Conservation (phyloP, 768 basidiomycete species). For the Rhizopogon roseolus region DNA sequence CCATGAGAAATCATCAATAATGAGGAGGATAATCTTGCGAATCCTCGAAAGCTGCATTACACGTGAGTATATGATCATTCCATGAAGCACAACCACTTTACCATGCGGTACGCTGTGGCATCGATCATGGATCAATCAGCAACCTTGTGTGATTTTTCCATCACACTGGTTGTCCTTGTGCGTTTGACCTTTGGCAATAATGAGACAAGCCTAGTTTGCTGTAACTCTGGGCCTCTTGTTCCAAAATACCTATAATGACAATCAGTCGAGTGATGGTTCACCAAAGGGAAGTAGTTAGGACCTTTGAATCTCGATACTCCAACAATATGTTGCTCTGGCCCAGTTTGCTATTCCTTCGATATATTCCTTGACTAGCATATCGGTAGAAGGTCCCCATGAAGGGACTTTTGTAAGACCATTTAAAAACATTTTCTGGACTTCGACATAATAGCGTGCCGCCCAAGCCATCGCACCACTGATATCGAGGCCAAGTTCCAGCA, state of each 20-base stretch:
- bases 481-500: constrained; percentile 20
- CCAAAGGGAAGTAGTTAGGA: background rate
- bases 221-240: constrained; percentile 16
- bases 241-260: constrained; percentile 25
- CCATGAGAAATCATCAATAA: too few relatives aligned
- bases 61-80: too few relatives aligned
- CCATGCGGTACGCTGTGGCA: too few relatives aligned
- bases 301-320: constrained; percentile 24
- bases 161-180: too few relatives aligned
- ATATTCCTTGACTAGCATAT: constrained; percentile 18
- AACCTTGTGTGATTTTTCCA: too few relatives aligned
- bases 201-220: constrained; percentile 11
- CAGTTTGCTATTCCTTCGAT: constrained; percentile 20
- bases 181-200: background rate
- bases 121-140: too few relatives aligned
- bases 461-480: constrained; percentile 26
- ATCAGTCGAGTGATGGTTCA: too few relatives aligned
- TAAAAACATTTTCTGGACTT: constrained; percentile 13
- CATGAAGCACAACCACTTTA: too few relatives aligned
- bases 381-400: constrained; percentile 20
- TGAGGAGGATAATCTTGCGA: too few relatives aligned
- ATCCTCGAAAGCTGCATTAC: too few relatives aligned
- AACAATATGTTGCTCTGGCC: constrained; percentile 19
- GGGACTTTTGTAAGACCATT: constrained; percentile 18
- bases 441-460: constrained; percentile 10